Conservation (phyloP, 345 rosid species). For the Rubroshorea leprosula region DNA sequence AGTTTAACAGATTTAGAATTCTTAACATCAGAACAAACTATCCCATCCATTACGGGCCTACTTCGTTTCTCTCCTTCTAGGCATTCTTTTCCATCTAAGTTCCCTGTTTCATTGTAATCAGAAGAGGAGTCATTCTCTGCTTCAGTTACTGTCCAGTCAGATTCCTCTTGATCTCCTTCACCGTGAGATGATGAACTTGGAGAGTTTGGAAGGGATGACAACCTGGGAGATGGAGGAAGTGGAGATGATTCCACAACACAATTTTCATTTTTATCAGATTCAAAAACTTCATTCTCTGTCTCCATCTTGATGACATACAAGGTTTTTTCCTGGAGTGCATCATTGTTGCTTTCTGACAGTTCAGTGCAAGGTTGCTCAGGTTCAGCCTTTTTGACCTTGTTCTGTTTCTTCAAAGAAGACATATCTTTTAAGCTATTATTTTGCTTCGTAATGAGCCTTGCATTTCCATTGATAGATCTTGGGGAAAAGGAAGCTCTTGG, state of each 20-base stretch:
- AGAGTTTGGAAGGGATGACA: slow-evolving; percentile 17
- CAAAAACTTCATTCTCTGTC: slow-evolving; percentile 34
- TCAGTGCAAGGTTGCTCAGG: slow-evolving; percentile 22
- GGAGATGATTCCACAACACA: slow-evolving; percentile 31
- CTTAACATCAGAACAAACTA: slow-evolving; percentile 23
- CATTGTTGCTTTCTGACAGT: slow-evolving; percentile 15
- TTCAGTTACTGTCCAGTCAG: slow-evolving; percentile 29
- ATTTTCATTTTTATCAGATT: slow-evolving; percentile 37
- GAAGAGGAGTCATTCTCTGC: slow-evolving; percentile 35
- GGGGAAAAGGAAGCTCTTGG: slow-evolving; percentile 29
- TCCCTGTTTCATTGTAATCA: slow-evolving; percentile 31
- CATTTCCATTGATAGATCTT: slow-evolving; percentile 24
- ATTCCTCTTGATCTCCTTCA: slow-evolving; percentile 34
- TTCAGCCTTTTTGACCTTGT: slow-evolving; percentile 24
- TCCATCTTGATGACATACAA: slow-evolving; percentile 58
- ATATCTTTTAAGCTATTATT: slow-evolving; percentile 24
- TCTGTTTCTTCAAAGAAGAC: slow-evolving; percentile 31
- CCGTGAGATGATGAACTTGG: slow-evolving; percentile 25
- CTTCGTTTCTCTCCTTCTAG: slow-evolving; percentile 21
- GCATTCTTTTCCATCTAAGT: slow-evolving; percentile 18
- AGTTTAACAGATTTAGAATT: slow-evolving; percentile 37
- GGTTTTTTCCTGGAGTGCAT: slow-evolving; percentile 51
- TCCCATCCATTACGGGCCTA: slow-evolving; percentile 23
- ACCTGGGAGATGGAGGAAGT: slow-evolving; percentile 20
- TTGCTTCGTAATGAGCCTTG: slow-evolving; percentile 34